Evolutionary conservation across 306 rosid genomes (phyloP), one percentile per base, ranked within the genome.

Genomic region (Begonia loranthoides): DNA sequence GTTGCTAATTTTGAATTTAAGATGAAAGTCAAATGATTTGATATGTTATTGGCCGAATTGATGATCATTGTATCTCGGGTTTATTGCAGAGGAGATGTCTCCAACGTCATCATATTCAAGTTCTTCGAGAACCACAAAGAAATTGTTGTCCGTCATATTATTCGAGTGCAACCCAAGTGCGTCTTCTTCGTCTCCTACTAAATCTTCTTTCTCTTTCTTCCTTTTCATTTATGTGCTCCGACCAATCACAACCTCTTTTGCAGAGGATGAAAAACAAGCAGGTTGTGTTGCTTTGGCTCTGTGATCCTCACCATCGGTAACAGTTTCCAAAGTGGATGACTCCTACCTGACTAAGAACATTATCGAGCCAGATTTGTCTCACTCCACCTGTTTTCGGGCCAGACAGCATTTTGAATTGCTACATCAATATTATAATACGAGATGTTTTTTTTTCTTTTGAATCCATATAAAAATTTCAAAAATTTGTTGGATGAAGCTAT

Each of bases 321-420:
- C 43, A 1, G 66, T 13, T 53, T 65, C 52, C 0, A 80, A 48
- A 0, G 82, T 44, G 19, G 60, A 53, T 19, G 76, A 76, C 74
- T 86, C 82, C 70, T 81, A 83, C 9, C 95, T 86, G 6, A 86
- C 93, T 34, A 82, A 72, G 77, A 82, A 86, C 83, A 86, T 82
- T 62, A 72, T 68, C 57, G 95, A 85, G 73, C 82, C 88, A 54
- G 93, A 67, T 75, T 82, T 76, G 77, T 70, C 72, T 46, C 87
- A 76, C 72, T 86, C 95, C 63, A 86, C 95, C 51, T 86, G 95
- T 68, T 86, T 86, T 16, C 95, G 76, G 57, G 95, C 95, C 69
- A 86, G 73, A 56, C 95, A 86, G 4, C 95, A 87, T 61, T 86
- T 86, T 53, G 95, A 86, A 60, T 93, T 86, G 57, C 95, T 86